Evolutionary conservation across 805 yeast genomes (phyloP).

Genomic region (Martiniozyma abietophila): DNA sequence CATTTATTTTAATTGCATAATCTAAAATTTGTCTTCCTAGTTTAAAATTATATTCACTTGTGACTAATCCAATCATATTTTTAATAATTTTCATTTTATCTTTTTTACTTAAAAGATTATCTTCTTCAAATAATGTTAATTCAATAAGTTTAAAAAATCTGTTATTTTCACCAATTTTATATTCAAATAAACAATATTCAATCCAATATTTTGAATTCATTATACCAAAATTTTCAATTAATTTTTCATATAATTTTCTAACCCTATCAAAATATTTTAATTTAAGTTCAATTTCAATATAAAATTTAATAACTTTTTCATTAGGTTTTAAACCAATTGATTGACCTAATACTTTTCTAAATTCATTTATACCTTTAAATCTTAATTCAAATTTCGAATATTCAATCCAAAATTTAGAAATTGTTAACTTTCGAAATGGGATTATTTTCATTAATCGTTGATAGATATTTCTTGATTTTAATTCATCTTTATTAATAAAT

Average conservation of each 20-base stretch:
- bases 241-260: constrained; percentile 59
- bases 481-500: constrained; percentile 31
- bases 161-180: constrained; percentile 53
- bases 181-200: constrained; percentile 61
- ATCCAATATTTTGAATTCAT: constrained; percentile 40
- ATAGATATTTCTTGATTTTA: constrained; percentile 42
- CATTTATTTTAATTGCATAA: constrained; percentile 1
- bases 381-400: constrained; percentile 69
- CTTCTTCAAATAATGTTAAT: constrained; percentile 31
- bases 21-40: constrained; percentile 6
- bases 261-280: constrained; percentile 77
- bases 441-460: constrained; percentile 36
- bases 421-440: constrained; percentile 55
- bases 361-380: constrained; percentile 37
- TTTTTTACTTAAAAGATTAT: constrained; percentile 16
- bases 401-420: constrained; percentile 65
- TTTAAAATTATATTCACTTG: constrained; percentile 6
- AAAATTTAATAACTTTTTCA: constrained; percentile 46
- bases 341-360: constrained; percentile 64
- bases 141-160: constrained; percentile 58
- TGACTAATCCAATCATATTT: not conserved
- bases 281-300: constrained; percentile 56
- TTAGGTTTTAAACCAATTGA: constrained; percentile 64
- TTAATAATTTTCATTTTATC: constrained; percentile 4
- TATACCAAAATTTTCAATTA: constrained; percentile 43